Percentiles rank a stretch among this genome's conserved stretches.
Evolutionary conservation across 345 rosid species (phyloP).

Genomic region (Triadica sebifera): DNA sequence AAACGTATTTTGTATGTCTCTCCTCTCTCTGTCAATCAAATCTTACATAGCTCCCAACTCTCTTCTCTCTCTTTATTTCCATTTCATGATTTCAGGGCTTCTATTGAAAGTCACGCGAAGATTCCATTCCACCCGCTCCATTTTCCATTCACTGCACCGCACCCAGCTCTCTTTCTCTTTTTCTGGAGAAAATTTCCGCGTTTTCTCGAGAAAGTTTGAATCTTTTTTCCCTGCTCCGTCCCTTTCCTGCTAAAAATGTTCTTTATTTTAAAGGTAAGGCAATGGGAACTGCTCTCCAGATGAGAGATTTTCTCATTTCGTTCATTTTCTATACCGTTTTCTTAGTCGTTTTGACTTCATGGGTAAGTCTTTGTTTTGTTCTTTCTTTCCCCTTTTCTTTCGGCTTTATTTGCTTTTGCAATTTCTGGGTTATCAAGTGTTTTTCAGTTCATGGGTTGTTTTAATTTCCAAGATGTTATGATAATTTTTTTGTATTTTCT

Average conservation of each 20-base stretch:
- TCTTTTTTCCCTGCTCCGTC: not conserved
- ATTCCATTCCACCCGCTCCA: not conserved
- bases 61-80: not conserved
- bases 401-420: not conserved
- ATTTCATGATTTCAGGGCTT: conserved; percentile 20
- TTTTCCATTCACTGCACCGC: not conserved
- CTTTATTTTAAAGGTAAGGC: conserved; percentile 19
- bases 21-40: conserved; percentile 20
- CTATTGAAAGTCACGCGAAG: conserved; percentile 1
- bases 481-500: not conserved
- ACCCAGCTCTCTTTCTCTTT: not conserved
- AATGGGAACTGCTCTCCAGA: not conserved
- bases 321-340: not conserved
- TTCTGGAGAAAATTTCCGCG: no score
- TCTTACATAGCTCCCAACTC: not conserved
- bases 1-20: conserved; percentile 5
- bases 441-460: not conserved
- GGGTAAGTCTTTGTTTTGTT: conserved; percentile 1
- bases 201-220: not conserved
- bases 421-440: not conserved
- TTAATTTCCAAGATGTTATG: not conserved
- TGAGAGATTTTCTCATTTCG: not conserved
- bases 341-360: conserved; percentile 10
- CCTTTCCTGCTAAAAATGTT: conserved; percentile 6
- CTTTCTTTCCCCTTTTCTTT: no score